phyloP scores from a whole-genome alignment of 768 basidiomycete genomes.

The Suillus fuscotomentosus region DNA sequence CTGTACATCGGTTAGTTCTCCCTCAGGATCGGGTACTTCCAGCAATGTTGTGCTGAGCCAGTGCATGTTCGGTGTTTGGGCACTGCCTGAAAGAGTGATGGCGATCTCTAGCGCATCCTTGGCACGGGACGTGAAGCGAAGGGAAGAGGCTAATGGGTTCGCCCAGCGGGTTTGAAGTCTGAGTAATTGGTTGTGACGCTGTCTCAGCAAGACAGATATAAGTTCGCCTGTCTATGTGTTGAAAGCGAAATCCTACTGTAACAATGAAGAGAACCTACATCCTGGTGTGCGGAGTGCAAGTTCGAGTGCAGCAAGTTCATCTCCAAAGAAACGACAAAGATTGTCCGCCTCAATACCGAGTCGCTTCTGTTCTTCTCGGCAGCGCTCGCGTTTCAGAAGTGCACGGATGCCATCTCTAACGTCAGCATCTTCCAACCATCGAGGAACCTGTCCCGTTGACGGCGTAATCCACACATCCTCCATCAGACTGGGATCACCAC shows the following conservation, averaged over 20 bases:
- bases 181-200: slow-evolving; percentile 6
- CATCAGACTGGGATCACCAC: slow-evolving; percentile 24
- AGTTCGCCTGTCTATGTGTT: no score
- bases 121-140: slow-evolving; percentile 11
- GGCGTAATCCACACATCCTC: slow-evolving; percentile 37
- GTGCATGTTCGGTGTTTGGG: background rate
- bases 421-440: slow-evolving; percentile 33
- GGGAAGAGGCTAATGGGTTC: slow-evolving; percentile 11
- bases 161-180: slow-evolving; percentile 17
- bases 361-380: slow-evolving; percentile 28
- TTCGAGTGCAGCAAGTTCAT: slow-evolving; percentile 27
- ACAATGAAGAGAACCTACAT: slow-evolving; percentile 9
- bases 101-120: slow-evolving; percentile 4
- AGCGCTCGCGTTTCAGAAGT: slow-evolving; percentile 27
- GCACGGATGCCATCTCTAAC: slow-evolving; percentile 30
- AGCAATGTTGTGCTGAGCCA: slow-evolving; percentile 6
- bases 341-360: slow-evolving; percentile 32
- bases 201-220: no score
- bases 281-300: slow-evolving; percentile 8
- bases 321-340: slow-evolving; percentile 33
- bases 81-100: background rate
- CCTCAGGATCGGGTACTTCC: background rate
- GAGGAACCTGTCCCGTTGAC: slow-evolving; percentile 10
- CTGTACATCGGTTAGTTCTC: background rate
- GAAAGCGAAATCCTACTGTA: no score